Base-by-base conservation (phyloP, 495 filamentous ascomycete species). In the Penicillium canariense region DNA sequence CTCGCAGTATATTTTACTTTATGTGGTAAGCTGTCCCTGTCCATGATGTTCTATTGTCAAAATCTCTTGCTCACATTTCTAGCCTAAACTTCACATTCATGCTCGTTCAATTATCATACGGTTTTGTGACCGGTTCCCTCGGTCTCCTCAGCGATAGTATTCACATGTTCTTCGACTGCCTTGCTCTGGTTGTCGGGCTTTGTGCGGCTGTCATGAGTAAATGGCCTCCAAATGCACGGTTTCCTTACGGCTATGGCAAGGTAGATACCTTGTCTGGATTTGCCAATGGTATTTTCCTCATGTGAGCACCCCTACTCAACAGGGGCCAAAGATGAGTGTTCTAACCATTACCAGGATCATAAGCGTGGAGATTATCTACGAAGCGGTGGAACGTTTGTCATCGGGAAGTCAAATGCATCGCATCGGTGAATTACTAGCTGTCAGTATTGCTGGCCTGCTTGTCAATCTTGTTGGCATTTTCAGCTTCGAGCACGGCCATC, bases 141-240 rank as follows among this genome's bases (percentile, higher is more conserved):
- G 94, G 94, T 1, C 79, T 99, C 3, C 84, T 99, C 4, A 96
- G 90, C 60, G 94, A 99, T 70, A 96, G 90, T 64, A 95, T 99
- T 55, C 94, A 99, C 71, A 99, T 99, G 94, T 95, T 99, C 66
- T 99, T 99, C 58, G 94, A 99, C 69, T 99, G 94, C 59, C 81
- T 96, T 12, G 94, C 94, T 17, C 80, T 99, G 18, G 86, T 88
- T 1, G 89, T 97, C 14, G 94, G 94, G 12, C 80, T 99, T 8
- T 90, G 90, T 60, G 94, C 94, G n/a, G 87, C 95, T 10, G 90
- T 99, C 11, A 93, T 95, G 80, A 95, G 90, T 66, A 97, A 97
- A 70, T 97, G 93, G 93, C 91, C 91, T 1, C 87, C 91, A 1
- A 96, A 85, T 64, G 76, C 85, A 56, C 71, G 86, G 17, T 97